These are phyloP conservation scores for Torulaspora maleeae DNA, from an alignment of 805 yeast genomes.

Conservation along the genomic window DNA sequence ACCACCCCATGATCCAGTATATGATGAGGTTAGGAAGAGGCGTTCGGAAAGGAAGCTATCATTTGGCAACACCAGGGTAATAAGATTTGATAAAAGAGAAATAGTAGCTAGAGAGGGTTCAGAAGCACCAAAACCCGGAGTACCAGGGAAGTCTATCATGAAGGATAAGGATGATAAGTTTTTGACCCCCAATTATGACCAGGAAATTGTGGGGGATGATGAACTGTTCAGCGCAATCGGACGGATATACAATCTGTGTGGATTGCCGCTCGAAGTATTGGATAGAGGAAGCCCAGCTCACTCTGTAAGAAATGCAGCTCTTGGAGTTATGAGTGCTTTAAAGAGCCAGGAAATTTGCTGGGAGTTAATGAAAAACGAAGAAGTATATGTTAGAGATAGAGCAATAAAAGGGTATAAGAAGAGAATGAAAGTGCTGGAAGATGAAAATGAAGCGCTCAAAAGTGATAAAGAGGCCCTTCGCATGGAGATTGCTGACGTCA, in stretches of 20 bases:
- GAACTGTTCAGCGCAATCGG: slow-evolving; percentile 1
- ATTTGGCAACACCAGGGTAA: slow-evolving; percentile 8
- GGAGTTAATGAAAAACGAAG: slow-evolving; percentile 1
- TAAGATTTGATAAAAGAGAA: slow-evolving; percentile 2
- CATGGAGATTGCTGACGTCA: slow-evolving; percentile 1
- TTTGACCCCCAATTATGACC: slow-evolving; percentile 2
- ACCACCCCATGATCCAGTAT: slow-evolving; percentile 2
- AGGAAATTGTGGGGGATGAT: not conserved
- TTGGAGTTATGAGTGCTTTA: slow-evolving; percentile 4
- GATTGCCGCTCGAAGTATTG: slow-evolving; percentile 6
- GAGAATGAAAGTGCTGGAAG: not conserved
- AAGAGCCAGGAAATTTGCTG: slow-evolving; percentile 6
- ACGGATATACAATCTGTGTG: slow-evolving; percentile 9
- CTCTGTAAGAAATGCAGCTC: not conserved
- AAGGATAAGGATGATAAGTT: not conserved
- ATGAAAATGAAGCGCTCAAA: not conserved
- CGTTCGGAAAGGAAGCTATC: slow-evolving; percentile 2
- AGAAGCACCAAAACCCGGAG: not conserved
- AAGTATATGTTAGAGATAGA: not conserved
- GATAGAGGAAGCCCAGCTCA: not conserved
- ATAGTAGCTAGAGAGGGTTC: not conserved
- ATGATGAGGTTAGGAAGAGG: slow-evolving; percentile 3
- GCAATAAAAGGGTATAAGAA: not conserved
- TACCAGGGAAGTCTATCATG: slow-evolving; percentile 1
- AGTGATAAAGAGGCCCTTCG: not conserved